Percentiles rank a stretch among this genome's conserved stretches.
These are phyloP conservation scores for Acacia confusa DNA, from an alignment of 306 rosid species.

Conservation along the genomic window DNA sequence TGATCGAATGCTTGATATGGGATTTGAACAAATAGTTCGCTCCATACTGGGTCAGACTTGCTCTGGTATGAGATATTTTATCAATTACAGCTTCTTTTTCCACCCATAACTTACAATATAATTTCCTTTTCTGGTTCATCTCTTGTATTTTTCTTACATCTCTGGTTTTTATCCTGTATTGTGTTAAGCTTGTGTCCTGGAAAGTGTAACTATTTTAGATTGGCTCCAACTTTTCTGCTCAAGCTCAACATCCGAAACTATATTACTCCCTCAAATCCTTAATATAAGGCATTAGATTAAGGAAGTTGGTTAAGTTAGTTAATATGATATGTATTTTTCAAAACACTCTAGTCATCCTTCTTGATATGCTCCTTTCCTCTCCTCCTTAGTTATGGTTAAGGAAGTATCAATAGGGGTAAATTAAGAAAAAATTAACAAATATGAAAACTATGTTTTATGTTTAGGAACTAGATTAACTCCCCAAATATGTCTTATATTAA, in stretches of 20 bases:
- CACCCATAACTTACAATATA: background rate
- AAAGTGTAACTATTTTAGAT: background rate
- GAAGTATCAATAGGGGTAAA: no score
- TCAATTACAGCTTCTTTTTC: constrained; percentile 7
- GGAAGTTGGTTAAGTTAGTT: no score
- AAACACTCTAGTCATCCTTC: no score
- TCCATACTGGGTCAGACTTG: constrained; percentile 82
- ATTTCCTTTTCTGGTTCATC: background rate
- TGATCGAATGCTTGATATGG: constrained; percentile 98
- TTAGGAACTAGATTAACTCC: no score
- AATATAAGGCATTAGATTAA: no score
- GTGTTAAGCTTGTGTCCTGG: background rate
- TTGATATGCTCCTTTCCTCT: no score
- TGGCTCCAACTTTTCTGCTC: background rate
- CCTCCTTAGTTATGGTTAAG: no score
- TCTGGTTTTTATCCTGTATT: background rate
- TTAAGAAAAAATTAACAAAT: no score
- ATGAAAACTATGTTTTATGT: no score
- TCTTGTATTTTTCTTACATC: background rate
- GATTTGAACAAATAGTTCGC: constrained; percentile 92
- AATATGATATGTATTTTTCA: no score
- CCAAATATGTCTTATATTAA: no score
- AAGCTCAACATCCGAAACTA: background rate
- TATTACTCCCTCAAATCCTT: background rate
- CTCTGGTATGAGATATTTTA: constrained; percentile 51